Conservation (phyloP, 192 early-diverging fungal genomes). For the Radiomyces spectabilis region DNA sequence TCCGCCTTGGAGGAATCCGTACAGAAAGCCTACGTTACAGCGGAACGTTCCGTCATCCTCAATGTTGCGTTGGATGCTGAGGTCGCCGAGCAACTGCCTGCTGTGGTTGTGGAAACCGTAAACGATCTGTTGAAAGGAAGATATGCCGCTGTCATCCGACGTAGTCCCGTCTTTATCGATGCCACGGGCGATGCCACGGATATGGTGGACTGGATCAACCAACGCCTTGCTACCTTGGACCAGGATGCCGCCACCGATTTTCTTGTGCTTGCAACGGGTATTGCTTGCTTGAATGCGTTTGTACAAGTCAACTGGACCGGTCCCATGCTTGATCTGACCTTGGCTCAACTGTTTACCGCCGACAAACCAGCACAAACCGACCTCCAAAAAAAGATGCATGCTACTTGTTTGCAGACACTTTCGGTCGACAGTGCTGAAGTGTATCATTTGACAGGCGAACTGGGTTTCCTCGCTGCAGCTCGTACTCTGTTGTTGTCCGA, state of each 20-base stretch:
- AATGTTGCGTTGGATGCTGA: not conserved
- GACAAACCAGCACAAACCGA: conserved; percentile 15
- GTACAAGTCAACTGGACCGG: conserved; percentile 88
- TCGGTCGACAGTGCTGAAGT: conserved; percentile 77
- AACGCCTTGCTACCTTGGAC: not conserved
- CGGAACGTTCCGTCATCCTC: not conserved
- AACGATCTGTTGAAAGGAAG: not conserved
- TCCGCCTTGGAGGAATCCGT: no score
- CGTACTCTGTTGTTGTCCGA: conserved; percentile 45
- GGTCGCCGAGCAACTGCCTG: not conserved
- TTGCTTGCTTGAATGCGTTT: conserved; percentile 73
- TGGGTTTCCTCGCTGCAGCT: conserved; percentile 64
- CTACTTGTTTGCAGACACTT: conserved; percentile 40
- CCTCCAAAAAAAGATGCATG: conserved; percentile 18
- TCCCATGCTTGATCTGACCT: conserved; percentile 56
- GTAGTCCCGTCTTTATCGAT: not conserved
- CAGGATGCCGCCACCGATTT: conserved; percentile 2
- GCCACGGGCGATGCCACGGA: no score
- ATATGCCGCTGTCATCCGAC: not conserved
- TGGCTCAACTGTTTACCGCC: conserved; percentile 51
- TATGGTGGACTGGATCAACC: not conserved
- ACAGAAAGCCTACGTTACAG: no score
- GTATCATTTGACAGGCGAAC: conserved; percentile 67
- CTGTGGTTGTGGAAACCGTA: not conserved
- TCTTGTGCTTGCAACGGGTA: conserved; percentile 49